Conservation (phyloP, 371 early-diverging fungal genomes). For the Mortierella sp. region DNA sequence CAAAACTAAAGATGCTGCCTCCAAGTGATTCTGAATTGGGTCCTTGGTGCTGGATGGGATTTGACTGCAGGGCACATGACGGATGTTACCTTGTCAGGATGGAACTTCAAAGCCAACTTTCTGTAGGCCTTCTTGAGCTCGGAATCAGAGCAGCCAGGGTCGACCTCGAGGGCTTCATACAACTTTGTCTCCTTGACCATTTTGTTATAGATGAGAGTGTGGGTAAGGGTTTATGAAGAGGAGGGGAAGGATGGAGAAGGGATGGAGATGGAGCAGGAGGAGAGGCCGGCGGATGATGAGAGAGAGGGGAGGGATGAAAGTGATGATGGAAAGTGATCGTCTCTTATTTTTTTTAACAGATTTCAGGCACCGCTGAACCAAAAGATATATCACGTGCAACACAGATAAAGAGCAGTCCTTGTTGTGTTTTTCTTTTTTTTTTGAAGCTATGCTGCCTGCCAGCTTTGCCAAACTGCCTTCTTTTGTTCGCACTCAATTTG, state of each 20-base stretch:
- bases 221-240: not conserved
- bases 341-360: not conserved
- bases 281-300: not conserved
- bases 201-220: not conserved
- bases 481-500: not conserved
- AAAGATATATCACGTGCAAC: too few relatives aligned
- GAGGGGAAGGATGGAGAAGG: not conserved
- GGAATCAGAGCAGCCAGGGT: conserved; percentile 80
- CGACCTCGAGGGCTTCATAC: conserved; percentile 93
- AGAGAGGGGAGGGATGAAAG: not conserved
- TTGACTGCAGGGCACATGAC: not conserved
- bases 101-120: conserved; percentile 96
- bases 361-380: not conserved
- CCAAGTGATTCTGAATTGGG: not conserved
- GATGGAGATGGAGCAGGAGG: not conserved
- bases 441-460: too few relatives aligned
- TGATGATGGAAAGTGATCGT: conserved; percentile 17
- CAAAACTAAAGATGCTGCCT: not conserved
- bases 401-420: not conserved
- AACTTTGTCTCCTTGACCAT: conserved; percentile 90
- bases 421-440: conserved; percentile 9
- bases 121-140: conserved; percentile 96
- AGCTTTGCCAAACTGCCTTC: not conserved
- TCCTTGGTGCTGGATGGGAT: not conserved
- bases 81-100: conserved; percentile 86